Conservation (phyloP, 2,329 filamentous ascomycete species). For the Fusarium xylarioides region DNA sequence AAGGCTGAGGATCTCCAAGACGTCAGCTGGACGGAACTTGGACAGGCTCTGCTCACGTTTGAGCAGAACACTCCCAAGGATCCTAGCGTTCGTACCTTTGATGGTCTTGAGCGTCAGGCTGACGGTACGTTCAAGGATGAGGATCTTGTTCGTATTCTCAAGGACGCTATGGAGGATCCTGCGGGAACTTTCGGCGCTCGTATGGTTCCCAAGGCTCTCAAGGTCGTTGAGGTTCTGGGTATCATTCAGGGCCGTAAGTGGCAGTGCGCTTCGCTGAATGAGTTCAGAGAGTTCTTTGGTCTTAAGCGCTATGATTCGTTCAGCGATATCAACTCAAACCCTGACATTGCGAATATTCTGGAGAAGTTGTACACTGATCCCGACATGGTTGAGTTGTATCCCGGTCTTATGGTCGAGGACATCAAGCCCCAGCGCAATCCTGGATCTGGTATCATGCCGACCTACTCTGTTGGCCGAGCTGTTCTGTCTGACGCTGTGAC, state of each 20-base stretch:
- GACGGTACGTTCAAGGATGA: constrained; percentile 66
- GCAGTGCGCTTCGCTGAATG: constrained; percentile 69
- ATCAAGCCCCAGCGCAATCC: constrained; percentile 60
- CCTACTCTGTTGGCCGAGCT: constrained; percentile 63
- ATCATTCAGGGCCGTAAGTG: constrained; percentile 70
- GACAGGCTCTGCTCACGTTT: constrained; percentile 28
- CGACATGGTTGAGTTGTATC: constrained; percentile 75
- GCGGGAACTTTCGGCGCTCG: constrained; percentile 67
- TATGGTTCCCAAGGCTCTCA: constrained; percentile 67
- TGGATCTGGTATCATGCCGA: constrained; percentile 51
- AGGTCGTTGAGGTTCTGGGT: constrained; percentile 68
- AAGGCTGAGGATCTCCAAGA: constrained; percentile 53
- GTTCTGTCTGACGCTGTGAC: constrained; percentile 68
- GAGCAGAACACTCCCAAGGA: constrained; percentile 45
- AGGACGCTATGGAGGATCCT: constrained; percentile 67
- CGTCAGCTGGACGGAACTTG: constrained; percentile 37
- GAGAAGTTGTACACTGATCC: constrained; percentile 69
- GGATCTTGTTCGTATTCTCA: constrained; percentile 65
- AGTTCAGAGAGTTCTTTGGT: constrained; percentile 71
- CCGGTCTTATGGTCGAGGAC: constrained; percentile 71
- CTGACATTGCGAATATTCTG: constrained; percentile 63
- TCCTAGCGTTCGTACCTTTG: constrained; percentile 59
- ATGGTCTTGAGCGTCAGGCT: constrained; percentile 55
- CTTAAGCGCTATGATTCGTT: constrained; percentile 66
- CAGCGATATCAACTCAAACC: constrained; percentile 66